These are phyloP conservation scores for Aspergillus olivimuriae DNA, from an alignment of 495 filamentous ascomycete species.

Conservation along the genomic window DNA sequence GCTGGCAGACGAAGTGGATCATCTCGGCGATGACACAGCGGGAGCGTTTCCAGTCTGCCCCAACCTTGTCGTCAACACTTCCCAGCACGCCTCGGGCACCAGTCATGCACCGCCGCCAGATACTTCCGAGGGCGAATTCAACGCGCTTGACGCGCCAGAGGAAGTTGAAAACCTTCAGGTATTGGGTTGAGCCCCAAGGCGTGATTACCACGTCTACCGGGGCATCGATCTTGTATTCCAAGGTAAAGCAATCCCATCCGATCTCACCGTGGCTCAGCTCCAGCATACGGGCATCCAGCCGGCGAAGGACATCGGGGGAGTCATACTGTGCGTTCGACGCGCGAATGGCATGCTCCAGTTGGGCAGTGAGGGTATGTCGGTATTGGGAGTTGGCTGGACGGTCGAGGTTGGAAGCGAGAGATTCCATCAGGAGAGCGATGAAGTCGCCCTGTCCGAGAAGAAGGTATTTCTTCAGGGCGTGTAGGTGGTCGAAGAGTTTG, in stretches of 20 bases:
- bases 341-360: conserved; percentile 94
- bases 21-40: conserved; percentile 89
- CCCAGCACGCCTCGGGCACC: conserved; percentile 88
- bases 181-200: conserved; percentile 87
- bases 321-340: conserved; percentile 97
- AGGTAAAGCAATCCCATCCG: conserved; percentile 98
- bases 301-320: conserved; percentile 81
- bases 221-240: conserved; percentile 97
- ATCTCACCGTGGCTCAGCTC: conserved; percentile 94
- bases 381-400: conserved; percentile 94
- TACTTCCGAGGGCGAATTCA: conserved; percentile 83
- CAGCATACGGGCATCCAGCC: conserved; percentile 93
- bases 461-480: conserved; percentile 90
- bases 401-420: conserved; percentile 83
- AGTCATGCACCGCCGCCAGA: conserved; percentile 95
- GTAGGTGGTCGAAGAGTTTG: conserved; percentile 85
- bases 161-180: conserved; percentile 99
- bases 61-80: conserved; percentile 66
- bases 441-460: conserved; percentile 96
- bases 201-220: conserved; percentile 97
- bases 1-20: conserved; percentile 95
- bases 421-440: conserved; percentile 96
- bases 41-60: conserved; percentile 82
- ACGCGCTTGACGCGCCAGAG: conserved; percentile 98
- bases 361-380: conserved; percentile 90